Base-by-base conservation (phyloP, 1,284 basidiomycete species). In the Moesziomyces sp. region DNA sequence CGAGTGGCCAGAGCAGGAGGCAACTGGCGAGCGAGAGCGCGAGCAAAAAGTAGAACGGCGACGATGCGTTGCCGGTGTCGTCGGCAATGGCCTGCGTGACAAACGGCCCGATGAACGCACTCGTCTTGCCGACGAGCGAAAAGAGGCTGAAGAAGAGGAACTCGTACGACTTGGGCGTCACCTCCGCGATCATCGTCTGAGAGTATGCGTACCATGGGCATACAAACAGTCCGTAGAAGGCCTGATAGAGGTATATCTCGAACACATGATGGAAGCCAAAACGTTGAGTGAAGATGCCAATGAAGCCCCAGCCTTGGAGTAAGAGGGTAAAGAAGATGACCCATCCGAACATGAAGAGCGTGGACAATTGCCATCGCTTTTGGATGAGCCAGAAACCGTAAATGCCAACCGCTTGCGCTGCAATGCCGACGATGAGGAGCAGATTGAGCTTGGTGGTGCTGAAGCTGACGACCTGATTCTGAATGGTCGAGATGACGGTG, bases 121-220 rank as follows among this genome's bases (percentile, higher is more conserved):
- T 45, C 7, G 69, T 67, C 46, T 74, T 92, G 3, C 80, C 56
- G 48, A 54, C 89, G 64, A 91, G 89, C 14, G 90, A 91, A 79
- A 91, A 91, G n/a, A 92, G 83, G 16, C 89, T 88, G 80, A 92
- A 92, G 85, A 92, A 92, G 21, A 91, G 85, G 83, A 91, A 91
- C 48, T 84, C 79, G 64, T 75, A 80, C 21, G 79, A 72, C 28
- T 89, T 85, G 13, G 92, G 92, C 16, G 90, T 90, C 9, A 93
- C 91, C 77, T 93, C 91, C 77, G 89, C 91, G 59, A 93, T 92
- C 91, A 92, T 91, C 0, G 92, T 92, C 84, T 93, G 91, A 19
- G 91, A 88, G 79, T 91, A 92, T 0, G 92, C 91, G 80, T 92
- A 94, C 86, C 93, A 94, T 0, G 93, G 92, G 9, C 92, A 92